Evolutionary conservation across 129 eudicot genomes (phyloP), one percentile per base, ranked within the genome.

Genomic region (Kitagawia praeruptora): DNA sequence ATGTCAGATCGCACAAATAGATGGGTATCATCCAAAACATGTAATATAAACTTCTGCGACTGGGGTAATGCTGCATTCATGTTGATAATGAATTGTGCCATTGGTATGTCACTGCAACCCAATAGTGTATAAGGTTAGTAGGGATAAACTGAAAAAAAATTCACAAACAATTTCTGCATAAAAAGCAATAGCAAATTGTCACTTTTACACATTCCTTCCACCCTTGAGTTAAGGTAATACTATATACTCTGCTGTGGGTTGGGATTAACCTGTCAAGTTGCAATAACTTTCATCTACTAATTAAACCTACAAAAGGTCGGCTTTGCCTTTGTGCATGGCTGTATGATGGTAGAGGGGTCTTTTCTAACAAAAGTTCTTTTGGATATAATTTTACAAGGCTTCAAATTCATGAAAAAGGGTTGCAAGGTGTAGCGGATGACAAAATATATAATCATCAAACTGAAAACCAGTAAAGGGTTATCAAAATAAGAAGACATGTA

Each of bases 51-150:
- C 85, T 92, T 96, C 80, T 92, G 98, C 45, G 90, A 77, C 72
- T 85, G 87, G 54, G 99, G 99, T 81, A 90, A 84, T 19, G 89
- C 71, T 0, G 85, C 87, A 71, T 96, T 90, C 84, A 84, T 80
- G 79, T 87, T 90, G 66, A 92, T 92, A 74, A 96, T 96, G 82
- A 96, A 92, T 70, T 92, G 96, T 10, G 99, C 95, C 99, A 96
- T 96, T 3, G 99, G 99, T 80, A 96, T 81, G 82, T 95, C 99
- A 69, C 99, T 95, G 91, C 87, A 85, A 77, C 66, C 66, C 49
- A 10, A 83, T 49, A 54, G 8, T 38, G 13, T 1, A 19, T 5
- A 21, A 37, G 75, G 45, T 67, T 67, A 67, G 75, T 28, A 14
- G 40, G 7, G 40, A 25, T 28, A 66, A 66, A 66, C 39, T 11